Base-by-base conservation (phyloP, 2,329 filamentous ascomycete genomes). In the Aspergillus costaricaensis region DNA sequence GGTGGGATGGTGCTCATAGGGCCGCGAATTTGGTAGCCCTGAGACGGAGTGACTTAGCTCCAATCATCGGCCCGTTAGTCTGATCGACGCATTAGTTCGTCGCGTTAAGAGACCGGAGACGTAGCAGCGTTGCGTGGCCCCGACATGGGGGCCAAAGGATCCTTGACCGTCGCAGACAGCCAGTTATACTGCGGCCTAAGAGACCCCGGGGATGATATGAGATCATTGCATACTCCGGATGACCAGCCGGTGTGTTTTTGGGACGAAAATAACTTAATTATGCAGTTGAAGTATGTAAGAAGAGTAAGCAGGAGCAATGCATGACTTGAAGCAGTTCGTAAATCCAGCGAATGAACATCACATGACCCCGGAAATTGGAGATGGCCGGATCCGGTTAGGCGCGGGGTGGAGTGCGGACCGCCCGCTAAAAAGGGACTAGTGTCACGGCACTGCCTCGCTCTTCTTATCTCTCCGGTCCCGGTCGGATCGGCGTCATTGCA, bases 401-500 rank as follows among this genome's bases (percentile, higher is more conserved):
- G 53, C 30, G 53, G 53, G 53, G 27, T 39, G n/a, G 19, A 39
- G 12, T 38, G 41, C 54, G 41, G 14, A 30, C 41, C 39, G 10
- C 43, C 15, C 27, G 12, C 32, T 4, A 5, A 36, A 36, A 15
- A 14, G 32, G 12, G 32, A 14, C 32, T 36, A 36, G 32, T 36
- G 25, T 15, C 30, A 30, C 43, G 21, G 38, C 55, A 57, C 44
- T 49, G 38, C 55, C 38, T 57, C 44, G 21, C 32, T 51, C 38
- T 49, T 41, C 50, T 57, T 57, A 38, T 27, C 27, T 39, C 52
- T 39, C 57, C 51, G 51, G 32, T 58, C 38, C 27, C 39, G 41
- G 39, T 41, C 27, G 30, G 53, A 62, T 65, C 59, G 48, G 56
- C 58, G 30, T 49, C 38, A 38, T 52, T 14, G 9, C 36, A 10